Evolutionary conservation across 305 asterid genomes (phyloP).

Genomic region (Fraxinus sp.): DNA sequence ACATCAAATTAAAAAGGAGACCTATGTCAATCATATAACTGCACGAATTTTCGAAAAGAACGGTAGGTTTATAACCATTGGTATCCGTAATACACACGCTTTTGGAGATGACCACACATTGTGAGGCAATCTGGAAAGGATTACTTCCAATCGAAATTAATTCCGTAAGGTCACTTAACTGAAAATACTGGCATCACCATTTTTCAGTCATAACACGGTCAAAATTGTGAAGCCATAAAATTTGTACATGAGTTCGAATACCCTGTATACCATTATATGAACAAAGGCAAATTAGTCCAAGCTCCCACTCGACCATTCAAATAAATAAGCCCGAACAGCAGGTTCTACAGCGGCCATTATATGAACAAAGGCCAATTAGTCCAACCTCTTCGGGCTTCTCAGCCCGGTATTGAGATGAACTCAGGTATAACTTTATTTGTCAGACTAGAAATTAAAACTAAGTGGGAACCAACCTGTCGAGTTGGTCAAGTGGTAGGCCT

Average conservation of each 20-base stretch:
- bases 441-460: slow-evolving; percentile 43
- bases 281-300: slow-evolving; percentile 94
- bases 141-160: background rate
- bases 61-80: background rate
- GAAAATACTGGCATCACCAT: background rate
- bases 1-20: background rate
- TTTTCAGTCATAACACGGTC: background rate
- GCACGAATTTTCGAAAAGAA: background rate
- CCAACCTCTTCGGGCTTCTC: slow-evolving; percentile 27
- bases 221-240: background rate
- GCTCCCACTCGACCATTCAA: slow-evolving; percentile 86
- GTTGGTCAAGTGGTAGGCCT: background rate
- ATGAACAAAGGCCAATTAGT: no score
- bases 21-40: no score
- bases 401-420: slow-evolving; percentile 17
- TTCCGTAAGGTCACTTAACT: background rate
- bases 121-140: background rate
- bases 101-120: background rate
- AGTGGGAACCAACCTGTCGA: background rate
- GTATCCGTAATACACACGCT: background rate
- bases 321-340: background rate
- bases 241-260: background rate
- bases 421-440: slow-evolving; percentile 29
- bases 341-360: no score
- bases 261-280: slow-evolving; percentile 38